These are phyloP conservation scores for Aspergillus udagawae DNA, from an alignment of 2,329 filamentous ascomycete genomes.

Conservation along the genomic window DNA sequence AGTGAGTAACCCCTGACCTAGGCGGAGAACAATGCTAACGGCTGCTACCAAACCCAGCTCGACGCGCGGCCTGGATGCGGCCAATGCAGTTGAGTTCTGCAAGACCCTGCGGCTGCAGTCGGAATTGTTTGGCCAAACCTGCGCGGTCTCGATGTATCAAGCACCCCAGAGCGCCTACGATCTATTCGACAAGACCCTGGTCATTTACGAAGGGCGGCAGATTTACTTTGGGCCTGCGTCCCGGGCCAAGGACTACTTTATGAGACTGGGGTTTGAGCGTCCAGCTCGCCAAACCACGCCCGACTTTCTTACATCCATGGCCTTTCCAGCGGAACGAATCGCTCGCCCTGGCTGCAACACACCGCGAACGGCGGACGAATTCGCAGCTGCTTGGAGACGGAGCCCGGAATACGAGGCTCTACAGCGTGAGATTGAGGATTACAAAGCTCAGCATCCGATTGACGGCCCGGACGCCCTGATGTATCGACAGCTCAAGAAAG, in stretches of 20 bases:
- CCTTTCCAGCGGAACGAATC: constrained; percentile 59
- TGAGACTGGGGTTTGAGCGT: constrained; percentile 65
- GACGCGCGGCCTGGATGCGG: constrained; percentile 49
- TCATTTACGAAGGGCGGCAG: constrained; percentile 71
- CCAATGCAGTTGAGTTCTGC: constrained; percentile 56
- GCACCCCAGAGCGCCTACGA: constrained; percentile 48
- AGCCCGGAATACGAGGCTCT: constrained; percentile 46
- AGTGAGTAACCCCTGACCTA: too few relatives aligned
- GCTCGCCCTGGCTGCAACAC: constrained; percentile 60
- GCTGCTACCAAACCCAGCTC: constrained; percentile 14
- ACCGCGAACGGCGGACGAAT: constrained; percentile 67
- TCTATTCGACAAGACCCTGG: constrained; percentile 67
- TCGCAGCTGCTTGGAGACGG: constrained; percentile 55
- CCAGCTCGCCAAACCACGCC: constrained; percentile 65
- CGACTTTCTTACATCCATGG: constrained; percentile 69
- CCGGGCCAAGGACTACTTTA: constrained; percentile 63
- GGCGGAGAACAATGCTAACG: too few relatives aligned
- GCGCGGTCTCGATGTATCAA: constrained; percentile 55
- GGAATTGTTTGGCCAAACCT: constrained; percentile 48
- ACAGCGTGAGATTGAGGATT: constrained; percentile 42
- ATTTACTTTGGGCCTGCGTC: constrained; percentile 69
- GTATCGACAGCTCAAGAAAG: constrained; percentile 32
- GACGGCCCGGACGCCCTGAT: constrained; percentile 31
- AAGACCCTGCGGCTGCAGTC: constrained; percentile 49
- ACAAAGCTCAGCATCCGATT: constrained; percentile 40